Percentiles rank a stretch among this genome's conserved stretches.
Conservation (phyloP, 352 stramenopile genomes). For the Pythium guiyangense region DNA sequence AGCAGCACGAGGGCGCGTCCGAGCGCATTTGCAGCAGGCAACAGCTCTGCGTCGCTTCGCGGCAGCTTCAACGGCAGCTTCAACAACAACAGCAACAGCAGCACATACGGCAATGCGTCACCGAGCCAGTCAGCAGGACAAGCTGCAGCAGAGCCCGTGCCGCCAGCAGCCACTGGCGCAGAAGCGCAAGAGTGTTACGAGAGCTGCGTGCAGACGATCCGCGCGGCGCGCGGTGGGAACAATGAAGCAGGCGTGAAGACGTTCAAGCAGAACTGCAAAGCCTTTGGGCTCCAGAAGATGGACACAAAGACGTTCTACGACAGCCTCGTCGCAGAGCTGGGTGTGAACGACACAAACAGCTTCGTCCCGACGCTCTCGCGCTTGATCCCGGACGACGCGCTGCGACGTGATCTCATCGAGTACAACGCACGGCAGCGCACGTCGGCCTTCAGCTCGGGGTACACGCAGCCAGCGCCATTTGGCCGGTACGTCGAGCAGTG, state of each 20-base stretch:
- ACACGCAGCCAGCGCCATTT: slow-evolving; percentile 14
- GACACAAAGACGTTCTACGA: slow-evolving; percentile 48
- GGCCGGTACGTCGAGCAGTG: background rate
- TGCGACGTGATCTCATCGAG: slow-evolving; percentile 43
- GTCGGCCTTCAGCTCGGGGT: slow-evolving; percentile 1
- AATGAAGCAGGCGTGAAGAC: slow-evolving; percentile 53
- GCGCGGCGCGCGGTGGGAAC: slow-evolving; percentile 33
- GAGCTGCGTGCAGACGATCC: slow-evolving; percentile 52
- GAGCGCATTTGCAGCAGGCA: slow-evolving; percentile 12
- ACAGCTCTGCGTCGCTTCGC: slow-evolving; percentile 15
- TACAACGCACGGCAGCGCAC: slow-evolving; percentile 36
- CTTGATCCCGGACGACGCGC: slow-evolving; percentile 48
- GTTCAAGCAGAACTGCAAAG: slow-evolving; percentile 64
- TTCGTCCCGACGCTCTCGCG: slow-evolving; percentile 49
- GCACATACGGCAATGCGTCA: slow-evolving; percentile 4
- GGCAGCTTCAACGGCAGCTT: slow-evolving; percentile 14
- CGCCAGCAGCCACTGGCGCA: slow-evolving; percentile 34
- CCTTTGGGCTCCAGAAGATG: slow-evolving; percentile 51
- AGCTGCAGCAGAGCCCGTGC: slow-evolving; percentile 27
- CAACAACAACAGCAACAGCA: slow-evolving; percentile 8
- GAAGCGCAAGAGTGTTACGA: slow-evolving; percentile 59
- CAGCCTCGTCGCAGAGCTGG: slow-evolving; percentile 46
- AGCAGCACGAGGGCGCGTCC: slow-evolving; percentile 4
- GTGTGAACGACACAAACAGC: slow-evolving; percentile 23
- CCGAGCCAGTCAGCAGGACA: slow-evolving; percentile 8